Conservation (phyloP, 2,329 filamentous ascomycete genomes). For the Pseudocercospora fuligena region DNA sequence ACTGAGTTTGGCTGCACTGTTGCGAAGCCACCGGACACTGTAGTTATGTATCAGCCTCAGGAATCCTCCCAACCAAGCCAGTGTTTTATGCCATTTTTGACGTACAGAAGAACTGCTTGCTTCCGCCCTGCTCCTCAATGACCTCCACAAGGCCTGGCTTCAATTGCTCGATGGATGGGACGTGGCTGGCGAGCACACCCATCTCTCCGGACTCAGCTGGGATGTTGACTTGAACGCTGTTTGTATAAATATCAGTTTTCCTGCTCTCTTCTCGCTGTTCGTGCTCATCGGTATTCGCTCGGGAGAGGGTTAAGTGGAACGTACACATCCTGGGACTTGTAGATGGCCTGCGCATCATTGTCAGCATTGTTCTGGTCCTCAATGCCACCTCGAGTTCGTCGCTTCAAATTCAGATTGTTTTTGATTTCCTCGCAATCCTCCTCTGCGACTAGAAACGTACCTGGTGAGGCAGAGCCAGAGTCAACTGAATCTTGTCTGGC, state of each 20-base stretch:
- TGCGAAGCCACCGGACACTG: conserved; percentile 96
- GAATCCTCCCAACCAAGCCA: neutral
- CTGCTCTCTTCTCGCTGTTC: conserved; percentile 21
- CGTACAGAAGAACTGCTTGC: conserved; percentile 99
- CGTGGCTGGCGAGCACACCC: conserved; percentile 99
- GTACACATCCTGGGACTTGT: conserved; percentile 73
- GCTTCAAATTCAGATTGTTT: neutral
- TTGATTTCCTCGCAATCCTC: neutral
- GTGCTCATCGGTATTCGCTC: conserved; percentile 18
- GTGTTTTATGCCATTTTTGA: conserved; percentile 35
- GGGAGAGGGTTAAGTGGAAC: conserved; percentile 42
- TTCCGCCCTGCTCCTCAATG: conserved; percentile 85
- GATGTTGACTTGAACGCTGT: conserved; percentile 96
- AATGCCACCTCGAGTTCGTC: neutral
- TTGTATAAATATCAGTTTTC: conserved; percentile 25
- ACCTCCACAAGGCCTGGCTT: conserved; percentile 96
- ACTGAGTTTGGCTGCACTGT: conserved; percentile 93
- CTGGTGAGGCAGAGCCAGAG: conserved; percentile 96
- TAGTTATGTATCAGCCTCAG: conserved; percentile 14
- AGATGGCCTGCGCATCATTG: conserved; percentile 60
- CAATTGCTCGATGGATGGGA: conserved; percentile 97
- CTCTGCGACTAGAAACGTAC: conserved; percentile 61
- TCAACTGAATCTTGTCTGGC: conserved; percentile 83
- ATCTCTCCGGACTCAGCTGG: conserved; percentile 98
- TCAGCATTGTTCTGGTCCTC: neutral